Evolutionary conservation across 2,329 filamentous ascomycete species (phyloP).

Genomic region (Verticillium tricorpus): DNA sequence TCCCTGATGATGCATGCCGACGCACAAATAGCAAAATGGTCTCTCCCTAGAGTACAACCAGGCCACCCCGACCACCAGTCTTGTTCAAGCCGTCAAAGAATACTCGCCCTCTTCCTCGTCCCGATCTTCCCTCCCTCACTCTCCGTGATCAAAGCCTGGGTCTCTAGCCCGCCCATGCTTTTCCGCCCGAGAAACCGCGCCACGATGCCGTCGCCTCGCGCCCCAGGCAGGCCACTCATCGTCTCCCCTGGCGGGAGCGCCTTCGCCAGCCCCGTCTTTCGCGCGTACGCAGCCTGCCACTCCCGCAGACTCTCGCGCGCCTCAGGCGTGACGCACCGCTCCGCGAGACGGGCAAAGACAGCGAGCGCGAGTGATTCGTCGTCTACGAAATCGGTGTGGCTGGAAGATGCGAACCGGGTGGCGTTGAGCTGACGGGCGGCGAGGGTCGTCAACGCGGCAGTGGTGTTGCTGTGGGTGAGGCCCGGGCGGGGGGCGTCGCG

Average conservation of each 20-base stretch:
- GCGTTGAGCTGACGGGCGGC: background rate
- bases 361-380: background rate
- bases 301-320: constrained; percentile 41
- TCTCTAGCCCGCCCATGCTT: background rate
- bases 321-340: constrained; percentile 40
- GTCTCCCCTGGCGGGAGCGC: constrained; percentile 34
- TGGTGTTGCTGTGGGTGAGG: background rate
- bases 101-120: constrained; percentile 11
- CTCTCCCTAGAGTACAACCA: background rate
- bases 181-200: constrained; percentile 7
- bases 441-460: background rate
- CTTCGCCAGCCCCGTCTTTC: constrained; percentile 26
- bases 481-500: background rate
- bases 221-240: background rate
- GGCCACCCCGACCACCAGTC: too few species aligned
- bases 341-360: constrained; percentile 42
- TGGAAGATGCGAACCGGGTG: background rate
- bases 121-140: constrained; percentile 7
- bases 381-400: background rate
- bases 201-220: constrained; percentile 6
- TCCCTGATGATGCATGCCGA: background rate
- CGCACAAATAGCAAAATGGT: background rate
- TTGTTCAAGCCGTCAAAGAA: background rate
- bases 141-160: background rate
- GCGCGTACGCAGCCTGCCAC: constrained; percentile 48